Base-by-base conservation (phyloP, 257 asterid species). In the Lycium barbarum region DNA sequence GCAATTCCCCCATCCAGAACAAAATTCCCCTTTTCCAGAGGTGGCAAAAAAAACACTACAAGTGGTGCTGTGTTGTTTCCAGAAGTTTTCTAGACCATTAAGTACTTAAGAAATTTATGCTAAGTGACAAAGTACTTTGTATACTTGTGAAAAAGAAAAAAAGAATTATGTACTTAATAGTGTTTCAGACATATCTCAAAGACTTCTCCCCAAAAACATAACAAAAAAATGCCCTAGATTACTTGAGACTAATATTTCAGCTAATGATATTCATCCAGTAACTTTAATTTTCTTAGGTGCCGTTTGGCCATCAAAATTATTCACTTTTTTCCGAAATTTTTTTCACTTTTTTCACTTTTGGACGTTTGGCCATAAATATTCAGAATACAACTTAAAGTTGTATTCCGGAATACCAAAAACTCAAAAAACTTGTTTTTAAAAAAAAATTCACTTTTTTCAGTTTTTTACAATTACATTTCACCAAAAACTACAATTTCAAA, bases 21-120 rank as follows among this genome's bases (percentile, higher is more conserved):
- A 18, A 58, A 58, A 58, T 6, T 58, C 2, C 2, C 36, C 68
- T 62, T 20, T n/a, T n/a, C 35, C 20, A 62, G 36, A 26, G 3
- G 38, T 6, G 14, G n/a, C 33, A 58, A 3, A 59, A 26, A 7
- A 40, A 35, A 68, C 20, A 68, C 7, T 68, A 38, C 14, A 17
- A 2, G 55, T 18, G 6, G 15, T 40, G 51, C 18, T 71, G 55
- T 18, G 6, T 8, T 40, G 51, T 40, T 71, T 40, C 2, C 7
- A 40, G 17, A 70, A 40, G 35, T 14, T 70, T 17, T 11, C n/a
- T 3, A n/a, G 5, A 10, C 9, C 1, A 26, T 26, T 26, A 74
- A 20, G 61, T 49, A 47, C 20, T 45, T 45, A 45, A 73, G 80
- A n/a, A 45, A 45, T 45, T n/a, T 72, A n/a, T 73, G 59, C 80